Percentiles rank a stretch among this genome's conserved stretches.
phyloP scores from a whole-genome alignment of 73 alveolate genomes.

The Stentor roeselii region DNA sequence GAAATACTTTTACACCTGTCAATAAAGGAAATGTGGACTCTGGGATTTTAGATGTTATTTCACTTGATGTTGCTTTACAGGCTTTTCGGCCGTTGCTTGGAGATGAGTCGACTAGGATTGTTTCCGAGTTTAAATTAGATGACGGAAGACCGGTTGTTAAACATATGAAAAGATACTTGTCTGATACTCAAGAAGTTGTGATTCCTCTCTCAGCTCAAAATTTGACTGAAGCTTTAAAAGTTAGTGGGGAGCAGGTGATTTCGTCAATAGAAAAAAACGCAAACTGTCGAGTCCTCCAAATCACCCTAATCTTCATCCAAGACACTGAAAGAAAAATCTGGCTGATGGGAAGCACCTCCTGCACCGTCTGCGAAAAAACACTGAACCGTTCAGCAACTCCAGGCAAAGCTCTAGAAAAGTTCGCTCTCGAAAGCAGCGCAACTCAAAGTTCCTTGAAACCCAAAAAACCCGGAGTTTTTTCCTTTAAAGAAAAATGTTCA shows the following conservation, averaged over 20 bases:
- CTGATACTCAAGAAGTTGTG: background rate
- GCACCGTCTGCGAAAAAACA: background rate
- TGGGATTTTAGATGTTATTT: background rate
- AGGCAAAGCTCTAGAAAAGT: background rate
- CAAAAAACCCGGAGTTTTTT: background rate
- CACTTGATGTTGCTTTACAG: constrained; percentile 9
- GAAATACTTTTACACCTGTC: background rate
- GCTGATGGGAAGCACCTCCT: constrained; percentile 10
- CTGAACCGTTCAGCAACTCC: background rate
- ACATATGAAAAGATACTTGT: background rate
- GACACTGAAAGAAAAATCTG: background rate
- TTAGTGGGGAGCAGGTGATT: background rate
- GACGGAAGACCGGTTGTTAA: constrained; percentile 22
- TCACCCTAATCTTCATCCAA: background rate
- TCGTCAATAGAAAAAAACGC: background rate
- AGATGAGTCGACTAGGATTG: background rate
- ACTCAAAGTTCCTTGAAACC: constrained; percentile 1
- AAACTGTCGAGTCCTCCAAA: background rate
- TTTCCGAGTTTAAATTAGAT: constrained; percentile 19
- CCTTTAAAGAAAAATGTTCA: background rate
- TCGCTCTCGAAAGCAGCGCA: background rate
- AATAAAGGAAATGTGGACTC: background rate
- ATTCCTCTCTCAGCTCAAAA: background rate
- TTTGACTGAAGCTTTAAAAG: constrained; percentile 17
- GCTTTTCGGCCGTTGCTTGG: background rate